These are phyloP conservation scores for Elsinoe arachidis DNA, from an alignment of 2,329 filamentous ascomycete genomes.

Conservation along the genomic window DNA sequence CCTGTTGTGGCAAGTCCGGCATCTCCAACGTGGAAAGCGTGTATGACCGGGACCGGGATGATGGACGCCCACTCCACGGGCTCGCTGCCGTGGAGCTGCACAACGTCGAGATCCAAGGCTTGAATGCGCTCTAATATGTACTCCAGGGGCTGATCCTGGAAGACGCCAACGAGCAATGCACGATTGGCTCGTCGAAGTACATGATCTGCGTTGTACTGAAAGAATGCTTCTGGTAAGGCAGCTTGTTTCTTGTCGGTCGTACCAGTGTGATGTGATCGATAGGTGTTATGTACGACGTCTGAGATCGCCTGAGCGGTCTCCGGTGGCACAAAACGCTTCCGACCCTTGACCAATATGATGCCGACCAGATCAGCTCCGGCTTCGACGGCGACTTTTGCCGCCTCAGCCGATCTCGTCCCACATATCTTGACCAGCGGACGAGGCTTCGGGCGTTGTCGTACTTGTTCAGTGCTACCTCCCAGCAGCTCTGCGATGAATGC, in stretches of 20 bases:
- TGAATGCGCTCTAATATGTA: conserved; percentile 74
- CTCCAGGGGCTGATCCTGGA: conserved; percentile 78
- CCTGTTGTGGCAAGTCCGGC: conserved; percentile 64
- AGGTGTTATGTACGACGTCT: conserved; percentile 56
- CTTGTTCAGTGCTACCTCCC: conserved; percentile 40
- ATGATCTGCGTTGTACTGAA: conserved; percentile 44
- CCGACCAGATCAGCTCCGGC: conserved; percentile 87
- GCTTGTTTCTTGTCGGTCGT: not conserved
- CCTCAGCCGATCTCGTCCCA: conserved; percentile 75
- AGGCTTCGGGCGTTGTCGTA: conserved; percentile 26
- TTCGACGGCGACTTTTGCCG: conserved; percentile 69
- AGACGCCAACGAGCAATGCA: conserved; percentile 83
- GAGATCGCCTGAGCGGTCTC: conserved; percentile 77
- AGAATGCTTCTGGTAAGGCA: conserved; percentile 44
- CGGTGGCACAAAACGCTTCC: conserved; percentile 69
- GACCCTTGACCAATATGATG: conserved; percentile 78
- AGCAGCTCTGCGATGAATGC: conserved; percentile 79
- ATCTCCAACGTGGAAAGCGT: conserved; percentile 70
- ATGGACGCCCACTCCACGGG: conserved; percentile 81
- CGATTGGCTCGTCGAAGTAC: conserved; percentile 24
- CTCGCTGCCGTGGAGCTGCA: conserved; percentile 88
- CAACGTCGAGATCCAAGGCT: conserved; percentile 69
- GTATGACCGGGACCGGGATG: conserved; percentile 89
- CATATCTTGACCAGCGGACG: conserved; percentile 83
- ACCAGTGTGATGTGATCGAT: conserved; percentile 21